Conservation (phyloP, 106 monocot genomes). For the Cymbidium sinense region DNA sequence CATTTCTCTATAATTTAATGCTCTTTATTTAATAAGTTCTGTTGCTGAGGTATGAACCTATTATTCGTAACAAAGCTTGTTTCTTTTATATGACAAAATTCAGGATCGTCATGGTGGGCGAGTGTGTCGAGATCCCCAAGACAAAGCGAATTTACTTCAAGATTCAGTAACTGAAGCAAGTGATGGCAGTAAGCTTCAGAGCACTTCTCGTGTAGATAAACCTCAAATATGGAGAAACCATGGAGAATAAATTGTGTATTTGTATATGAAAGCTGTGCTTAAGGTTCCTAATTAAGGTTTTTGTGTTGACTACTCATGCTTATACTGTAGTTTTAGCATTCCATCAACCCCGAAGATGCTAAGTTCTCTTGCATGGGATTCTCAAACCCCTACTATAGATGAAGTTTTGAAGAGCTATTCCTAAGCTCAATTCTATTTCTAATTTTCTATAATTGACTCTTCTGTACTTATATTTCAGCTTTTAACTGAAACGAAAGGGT, state of each 20-base stretch:
- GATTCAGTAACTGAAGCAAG: constrained; percentile 21
- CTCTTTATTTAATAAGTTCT: too few relatives aligned
- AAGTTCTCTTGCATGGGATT: too few relatives aligned
- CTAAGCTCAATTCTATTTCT: not conserved
- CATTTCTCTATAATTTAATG: too few relatives aligned
- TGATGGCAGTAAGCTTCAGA: constrained; percentile 27
- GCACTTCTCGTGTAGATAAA: constrained; percentile 5
- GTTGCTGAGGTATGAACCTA: not conserved
- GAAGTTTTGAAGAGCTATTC: not conserved
- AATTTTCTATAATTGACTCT: not conserved
- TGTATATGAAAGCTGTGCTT: not conserved
- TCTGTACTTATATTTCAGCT: not conserved
- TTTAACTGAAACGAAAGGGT: not conserved
- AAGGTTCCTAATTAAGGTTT: not conserved
- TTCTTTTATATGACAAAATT: not conserved
- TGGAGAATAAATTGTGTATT: not conserved
- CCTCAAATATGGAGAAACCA: constrained; percentile 25
- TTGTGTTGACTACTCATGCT: not conserved
- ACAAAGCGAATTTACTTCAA: constrained; percentile 27
- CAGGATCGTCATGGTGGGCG: constrained; percentile 41
- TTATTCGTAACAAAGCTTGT: not conserved
- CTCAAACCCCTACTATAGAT: not conserved
- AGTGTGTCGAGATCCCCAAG: constrained; percentile 18
- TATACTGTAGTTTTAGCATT: not conserved
- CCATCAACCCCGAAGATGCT: not conserved